Conservation (phyloP, 1,284 basidiomycete species). For the Rhodotorula sp. region DNA sequence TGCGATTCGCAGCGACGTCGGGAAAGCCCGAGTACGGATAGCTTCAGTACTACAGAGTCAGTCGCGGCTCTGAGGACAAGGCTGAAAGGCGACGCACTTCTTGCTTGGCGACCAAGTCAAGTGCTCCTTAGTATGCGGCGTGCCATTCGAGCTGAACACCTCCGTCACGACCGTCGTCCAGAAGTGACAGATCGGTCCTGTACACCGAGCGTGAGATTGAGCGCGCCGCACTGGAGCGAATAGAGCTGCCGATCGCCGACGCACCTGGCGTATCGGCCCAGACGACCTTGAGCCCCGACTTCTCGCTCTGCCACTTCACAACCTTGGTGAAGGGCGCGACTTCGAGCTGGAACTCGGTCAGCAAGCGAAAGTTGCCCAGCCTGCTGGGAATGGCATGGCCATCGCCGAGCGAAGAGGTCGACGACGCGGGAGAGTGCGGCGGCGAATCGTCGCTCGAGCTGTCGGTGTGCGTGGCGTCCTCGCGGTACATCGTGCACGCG, state of each 20-base stretch:
- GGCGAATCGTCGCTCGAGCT: not conserved
- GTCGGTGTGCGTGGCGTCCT: not conserved
- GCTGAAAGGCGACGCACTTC: not conserved
- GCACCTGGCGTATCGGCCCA: slow-evolving; percentile 50
- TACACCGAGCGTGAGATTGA: not conserved
- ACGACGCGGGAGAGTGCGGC: not conserved
- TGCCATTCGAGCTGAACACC: slow-evolving; percentile 65
- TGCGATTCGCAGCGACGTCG: slow-evolving; percentile 80
- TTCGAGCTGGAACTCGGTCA: slow-evolving; percentile 9
- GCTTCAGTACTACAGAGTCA: not conserved
- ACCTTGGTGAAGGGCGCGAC: slow-evolving; percentile 23
- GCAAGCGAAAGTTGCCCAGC: not conserved
- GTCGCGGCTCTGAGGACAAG: not conserved
- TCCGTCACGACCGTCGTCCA: slow-evolving; percentile 92
- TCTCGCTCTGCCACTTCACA: slow-evolving; percentile 40
- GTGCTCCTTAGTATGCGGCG: slow-evolving; percentile 87
- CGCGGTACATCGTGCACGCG: not conserved
- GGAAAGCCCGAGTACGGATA: slow-evolving; percentile 97
- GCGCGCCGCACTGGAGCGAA: not conserved
- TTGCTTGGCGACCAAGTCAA: slow-evolving; percentile 11
- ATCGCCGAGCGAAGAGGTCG: not conserved
- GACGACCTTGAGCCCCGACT: slow-evolving; percentile 51
- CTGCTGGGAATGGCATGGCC: not conserved
- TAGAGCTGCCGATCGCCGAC: not conserved
- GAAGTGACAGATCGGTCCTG: slow-evolving; percentile 84